Evolutionary conservation across 2,329 filamentous ascomycete species (phyloP), one percentile per base, ranked within the genome.

Genomic region (Metarhizium rileyi): DNA sequence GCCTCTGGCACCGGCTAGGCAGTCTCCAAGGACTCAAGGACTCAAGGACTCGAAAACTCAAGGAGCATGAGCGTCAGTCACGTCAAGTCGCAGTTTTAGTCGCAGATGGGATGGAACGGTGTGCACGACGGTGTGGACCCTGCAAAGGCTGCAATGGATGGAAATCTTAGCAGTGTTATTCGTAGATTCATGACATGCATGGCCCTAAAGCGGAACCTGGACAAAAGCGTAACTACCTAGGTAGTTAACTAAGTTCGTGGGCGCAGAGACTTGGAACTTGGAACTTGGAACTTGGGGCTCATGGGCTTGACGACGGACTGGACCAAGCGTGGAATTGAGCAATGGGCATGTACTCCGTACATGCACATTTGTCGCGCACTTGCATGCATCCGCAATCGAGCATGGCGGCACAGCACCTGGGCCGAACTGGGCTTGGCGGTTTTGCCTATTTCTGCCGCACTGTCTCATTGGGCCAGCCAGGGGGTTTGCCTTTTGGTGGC

Each of bases 51-150:
- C n/a, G n/a, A n/a, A n/a, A n/a, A n/a, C n/a, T 14, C 5, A 36
- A 14, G 9, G 10, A 36, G 33, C 33, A 16, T 36, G 33, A 36
- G 33, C 16, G 30, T 47, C 20, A 41, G 23, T 25, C 18, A 40
- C 10, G n/a, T n/a, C n/a, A n/a, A n/a, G n/a, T n/a, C n/a, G n/a
- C n/a, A n/a, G n/a, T n/a, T n/a, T n/a, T n/a, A n/a, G n/a, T n/a
- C n/a, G n/a, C n/a, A n/a, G n/a, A n/a, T 30, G 25, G n/a, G n/a
- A 12, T 40, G 9, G 38, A 40, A 48, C 43, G 35, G 42, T 18
- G 40, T 46, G 38, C 38, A 40, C 44, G 44, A 33, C 26, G n/a
- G 26, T 40, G 40, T 47, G 49, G 49, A 47, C 14, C 44, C 33
- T 1, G 35, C 18, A 38, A 27, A 14, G 14, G 35, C 35, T 28